Conservation (phyloP, 1,139 yeast genomes). For the Debaryomycetaceae sp. region DNA sequence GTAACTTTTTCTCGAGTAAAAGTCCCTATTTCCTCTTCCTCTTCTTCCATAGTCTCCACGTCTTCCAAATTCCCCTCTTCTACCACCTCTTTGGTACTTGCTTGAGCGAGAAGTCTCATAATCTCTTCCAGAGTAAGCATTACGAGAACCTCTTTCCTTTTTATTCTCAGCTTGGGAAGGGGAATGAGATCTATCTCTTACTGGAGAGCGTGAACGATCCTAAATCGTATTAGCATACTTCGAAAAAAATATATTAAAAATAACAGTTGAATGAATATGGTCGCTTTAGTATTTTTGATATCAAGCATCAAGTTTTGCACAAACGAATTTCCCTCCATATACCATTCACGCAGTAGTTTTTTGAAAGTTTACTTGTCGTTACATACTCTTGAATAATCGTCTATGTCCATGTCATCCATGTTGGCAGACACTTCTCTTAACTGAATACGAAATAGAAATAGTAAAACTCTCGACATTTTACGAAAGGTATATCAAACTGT, state of each 20-base stretch:
- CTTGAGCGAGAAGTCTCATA: constrained; percentile 19
- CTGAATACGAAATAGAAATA: neutral
- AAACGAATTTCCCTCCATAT: too few relatives aligned
- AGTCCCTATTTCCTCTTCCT: constrained; percentile 22
- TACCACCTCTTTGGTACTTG: constrained; percentile 15
- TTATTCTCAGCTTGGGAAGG: constrained; percentile 18
- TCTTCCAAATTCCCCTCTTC: constrained; percentile 22
- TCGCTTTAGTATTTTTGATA: too few relatives aligned
- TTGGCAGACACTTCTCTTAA: constrained; percentile 4
- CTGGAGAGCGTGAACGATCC: constrained; percentile 51
- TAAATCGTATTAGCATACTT: constrained; percentile 9
- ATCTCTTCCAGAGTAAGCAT: constrained; percentile 19
- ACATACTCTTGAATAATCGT: constrained; percentile 54
- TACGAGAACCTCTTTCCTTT: constrained; percentile 10
- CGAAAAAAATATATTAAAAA: constrained; percentile 5
- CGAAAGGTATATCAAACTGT: neutral
- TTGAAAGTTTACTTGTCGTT: too few relatives aligned
- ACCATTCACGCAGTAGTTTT: too few relatives aligned
- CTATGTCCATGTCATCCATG: constrained; percentile 56
- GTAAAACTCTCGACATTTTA: neutral
- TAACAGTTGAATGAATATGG: too few relatives aligned
- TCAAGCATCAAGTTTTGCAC: too few relatives aligned
- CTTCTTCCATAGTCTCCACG: constrained; percentile 19
- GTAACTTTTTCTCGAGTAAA: constrained; percentile 21
- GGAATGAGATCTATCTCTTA: constrained; percentile 39